These are phyloP conservation scores for Falciphora oryzae DNA, from an alignment of 2,329 filamentous ascomycete genomes.

Conservation along the genomic window DNA sequence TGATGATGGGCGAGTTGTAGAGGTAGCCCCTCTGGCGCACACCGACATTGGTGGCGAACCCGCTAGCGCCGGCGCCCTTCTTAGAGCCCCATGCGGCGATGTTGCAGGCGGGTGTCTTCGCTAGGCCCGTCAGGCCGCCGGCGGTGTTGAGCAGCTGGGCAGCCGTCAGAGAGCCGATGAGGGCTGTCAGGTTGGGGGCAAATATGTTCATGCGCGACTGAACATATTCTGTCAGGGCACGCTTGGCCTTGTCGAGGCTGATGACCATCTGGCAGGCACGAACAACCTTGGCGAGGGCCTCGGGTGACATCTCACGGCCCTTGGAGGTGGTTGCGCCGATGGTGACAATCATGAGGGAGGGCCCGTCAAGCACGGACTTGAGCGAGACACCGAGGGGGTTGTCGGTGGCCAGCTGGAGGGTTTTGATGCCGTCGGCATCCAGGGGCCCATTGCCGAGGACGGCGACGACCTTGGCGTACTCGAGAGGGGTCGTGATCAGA, in stretches of 20 bases:
- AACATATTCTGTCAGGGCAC: constrained; percentile 83
- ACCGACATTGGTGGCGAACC: constrained; percentile 87
- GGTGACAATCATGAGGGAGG: constrained; percentile 90
- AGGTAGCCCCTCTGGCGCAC: constrained; percentile 89
- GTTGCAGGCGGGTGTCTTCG: constrained; percentile 91
- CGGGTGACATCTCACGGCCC: constrained; percentile 68
- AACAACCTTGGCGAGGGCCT: constrained; percentile 68
- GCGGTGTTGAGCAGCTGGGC: constrained; percentile 95
- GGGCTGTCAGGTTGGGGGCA: constrained; percentile 83
- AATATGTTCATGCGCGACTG: constrained; percentile 96
- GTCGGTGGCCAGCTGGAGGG: constrained; percentile 67
- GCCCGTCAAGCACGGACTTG: constrained; percentile 76
- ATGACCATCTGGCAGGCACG: constrained; percentile 83
- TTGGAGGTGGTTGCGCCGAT: constrained; percentile 89
- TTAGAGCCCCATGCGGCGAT: constrained; percentile 86
- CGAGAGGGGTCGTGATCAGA: constrained; percentile 83
- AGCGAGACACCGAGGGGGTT: constrained; percentile 74
- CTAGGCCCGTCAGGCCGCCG: constrained; percentile 80
- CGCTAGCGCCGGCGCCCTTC: constrained; percentile 66
- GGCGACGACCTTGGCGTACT: constrained; percentile 91
- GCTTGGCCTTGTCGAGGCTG: constrained; percentile 81
- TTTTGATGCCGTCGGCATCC: constrained; percentile 73
- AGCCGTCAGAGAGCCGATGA: constrained; percentile 88
- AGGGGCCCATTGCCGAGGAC: constrained; percentile 91
- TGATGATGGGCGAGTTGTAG: constrained; percentile 86